phyloP scores from a whole-genome alignment of 106 monocot genomes.

The Dendrobium officinale region DNA sequence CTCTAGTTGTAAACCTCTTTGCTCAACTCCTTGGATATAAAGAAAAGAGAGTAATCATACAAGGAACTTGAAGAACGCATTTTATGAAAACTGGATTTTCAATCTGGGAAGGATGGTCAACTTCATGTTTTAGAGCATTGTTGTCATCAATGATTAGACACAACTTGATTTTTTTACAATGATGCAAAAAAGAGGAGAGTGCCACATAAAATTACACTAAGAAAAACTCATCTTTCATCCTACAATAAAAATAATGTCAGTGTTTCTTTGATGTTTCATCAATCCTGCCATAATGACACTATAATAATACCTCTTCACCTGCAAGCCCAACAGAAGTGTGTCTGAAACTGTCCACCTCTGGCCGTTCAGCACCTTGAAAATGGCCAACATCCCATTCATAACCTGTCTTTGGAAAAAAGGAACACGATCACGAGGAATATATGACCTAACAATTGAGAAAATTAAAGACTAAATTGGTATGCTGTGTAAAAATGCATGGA shows the following conservation, averaged over 20 bases:
- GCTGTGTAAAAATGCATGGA: too few species aligned
- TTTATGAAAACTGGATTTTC: background rate
- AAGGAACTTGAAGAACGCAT: background rate
- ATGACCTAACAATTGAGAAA: background rate
- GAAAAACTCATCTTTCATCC: background rate
- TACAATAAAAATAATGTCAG: background rate
- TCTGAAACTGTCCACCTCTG: conserved; percentile 84
- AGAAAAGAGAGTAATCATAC: background rate
- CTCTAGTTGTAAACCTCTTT: background rate
- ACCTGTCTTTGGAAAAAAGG: conserved; percentile 24
- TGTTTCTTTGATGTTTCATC: background rate
- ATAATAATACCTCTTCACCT: conserved; percentile 47
- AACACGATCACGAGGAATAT: background rate
- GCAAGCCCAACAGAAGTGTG: conserved; percentile 80
- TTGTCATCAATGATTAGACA: background rate
- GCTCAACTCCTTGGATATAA: background rate
- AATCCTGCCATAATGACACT: background rate
- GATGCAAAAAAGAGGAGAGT: background rate
- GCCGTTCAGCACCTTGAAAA: conserved; percentile 86
- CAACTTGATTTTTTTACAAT: background rate
- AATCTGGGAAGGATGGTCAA: background rate
- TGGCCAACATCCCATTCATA: conserved; percentile 99
- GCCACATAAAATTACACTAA: background rate
- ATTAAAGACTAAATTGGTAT: background rate
- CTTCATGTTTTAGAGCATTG: background rate